Evolutionary conservation across 352 stramenopile genomes (phyloP), one percentile per base, ranked within the genome.

Genomic region (Phytophthora boehmeriae): DNA sequence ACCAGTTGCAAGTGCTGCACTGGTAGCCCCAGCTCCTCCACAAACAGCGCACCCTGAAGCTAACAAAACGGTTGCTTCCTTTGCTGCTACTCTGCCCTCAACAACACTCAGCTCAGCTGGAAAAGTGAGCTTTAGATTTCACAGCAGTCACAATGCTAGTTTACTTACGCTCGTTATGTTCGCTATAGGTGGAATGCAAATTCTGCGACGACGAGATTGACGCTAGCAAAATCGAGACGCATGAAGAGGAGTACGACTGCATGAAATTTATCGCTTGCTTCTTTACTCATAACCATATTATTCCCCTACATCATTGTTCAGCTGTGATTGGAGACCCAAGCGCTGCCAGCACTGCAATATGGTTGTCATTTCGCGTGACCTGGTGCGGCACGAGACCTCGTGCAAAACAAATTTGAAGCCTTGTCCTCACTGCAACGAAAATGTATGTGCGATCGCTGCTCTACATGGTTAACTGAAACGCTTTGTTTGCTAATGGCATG

Each of bases 291-390:
- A 9, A 41, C 34, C 4, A 2, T 20, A 22, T 44, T 9, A 11
- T 44, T 44, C 2, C 4, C n/a, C 6, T 44, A 22, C 4, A 2
- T 13, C 0, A 23, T 34, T 44, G n/a, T 61, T 8, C 45, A 92
- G 80, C 19, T 93, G 85, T 23, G 80, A 93, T 58, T 91, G 82
- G 85, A 86, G 88, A 43, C 85, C 85, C 0, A 86, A 82, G 61
- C 79, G 81, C 17, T 93, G 85, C 42, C 83, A 91, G 42, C 79
- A 90, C 52, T 93, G 82, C 66, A 92, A 90, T 54, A 92, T 91
- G 85, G 83, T 91, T 19, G 85, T 93, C 46, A 92, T 91, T 54
- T 74, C 78, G 14, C 73, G 80, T 4, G 83, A 92, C 43, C 55
- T 92, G 8, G 34, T 47, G 1, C 79, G 82, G 1, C 85, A 93